These are phyloP conservation scores for Chaetomium fimeti DNA, from an alignment of 495 filamentous ascomycete species.

Conservation along the genomic window DNA sequence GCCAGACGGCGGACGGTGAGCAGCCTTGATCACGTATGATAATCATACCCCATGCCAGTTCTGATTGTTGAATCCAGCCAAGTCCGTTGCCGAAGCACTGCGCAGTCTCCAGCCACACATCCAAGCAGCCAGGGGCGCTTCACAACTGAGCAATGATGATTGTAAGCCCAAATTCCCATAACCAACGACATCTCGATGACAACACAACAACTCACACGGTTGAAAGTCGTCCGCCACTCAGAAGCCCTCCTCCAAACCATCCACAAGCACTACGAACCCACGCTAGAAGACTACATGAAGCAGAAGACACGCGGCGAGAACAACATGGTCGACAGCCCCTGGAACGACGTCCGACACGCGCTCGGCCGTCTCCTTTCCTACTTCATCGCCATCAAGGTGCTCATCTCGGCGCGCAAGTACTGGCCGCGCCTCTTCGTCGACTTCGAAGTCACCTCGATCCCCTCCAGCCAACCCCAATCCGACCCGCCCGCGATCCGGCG, in stretches of 20 bases:
- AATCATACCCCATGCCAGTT: background rate
- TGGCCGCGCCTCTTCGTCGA: constrained; percentile 28
- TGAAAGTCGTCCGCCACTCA: constrained; percentile 5
- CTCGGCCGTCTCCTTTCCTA: constrained; percentile 28
- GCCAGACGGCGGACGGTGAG: constrained; percentile 13
- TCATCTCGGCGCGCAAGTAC: constrained; percentile 17
- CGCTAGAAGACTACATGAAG: constrained; percentile 18
- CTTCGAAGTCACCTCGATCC: constrained; percentile 22
- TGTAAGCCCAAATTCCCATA: constrained; percentile 1
- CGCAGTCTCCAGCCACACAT: constrained; percentile 3
- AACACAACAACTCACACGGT: background rate
- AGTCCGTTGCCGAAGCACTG: background rate
- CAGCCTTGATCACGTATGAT: no score
- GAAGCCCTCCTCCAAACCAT: constrained; percentile 15
- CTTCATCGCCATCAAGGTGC: constrained; percentile 20
- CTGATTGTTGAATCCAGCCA: background rate
- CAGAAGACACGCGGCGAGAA: constrained; percentile 7
- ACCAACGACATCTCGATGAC: background rate
- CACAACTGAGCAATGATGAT: background rate
- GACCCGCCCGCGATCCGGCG: constrained; percentile 9
- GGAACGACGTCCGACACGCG: constrained; percentile 24
- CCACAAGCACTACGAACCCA: background rate
- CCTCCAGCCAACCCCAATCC: constrained; percentile 12
- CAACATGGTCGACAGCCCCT: constrained; percentile 13
- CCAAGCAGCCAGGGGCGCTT: background rate